phyloP scores from a whole-genome alignment of 2,329 filamentous ascomycete genomes.

The Coniochaeta hoffmannii region DNA sequence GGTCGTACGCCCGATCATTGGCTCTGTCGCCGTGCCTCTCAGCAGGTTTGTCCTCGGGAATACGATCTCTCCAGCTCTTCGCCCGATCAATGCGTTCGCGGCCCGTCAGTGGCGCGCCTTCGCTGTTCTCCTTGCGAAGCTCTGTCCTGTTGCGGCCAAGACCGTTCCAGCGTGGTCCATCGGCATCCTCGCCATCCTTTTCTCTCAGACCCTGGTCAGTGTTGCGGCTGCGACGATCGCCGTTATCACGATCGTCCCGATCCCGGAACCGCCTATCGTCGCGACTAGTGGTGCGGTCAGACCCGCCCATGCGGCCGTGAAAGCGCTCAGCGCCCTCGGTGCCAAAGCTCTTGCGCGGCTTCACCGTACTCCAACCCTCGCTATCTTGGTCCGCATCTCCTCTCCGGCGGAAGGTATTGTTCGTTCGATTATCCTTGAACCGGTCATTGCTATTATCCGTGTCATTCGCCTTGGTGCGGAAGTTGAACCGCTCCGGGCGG shows the following conservation, averaged over 20 bases:
- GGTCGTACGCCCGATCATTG: slow-evolving; percentile 52
- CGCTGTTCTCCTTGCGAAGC: slow-evolving; percentile 55
- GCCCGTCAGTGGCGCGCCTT: slow-evolving; percentile 27
- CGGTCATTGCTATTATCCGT: slow-evolving; percentile 33
- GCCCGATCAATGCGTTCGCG: slow-evolving; percentile 50
- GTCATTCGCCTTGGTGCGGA: slow-evolving; percentile 46
- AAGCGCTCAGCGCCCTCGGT: slow-evolving; percentile 66
- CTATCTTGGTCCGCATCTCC: slow-evolving; percentile 51
- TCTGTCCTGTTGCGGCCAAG: slow-evolving; percentile 48
- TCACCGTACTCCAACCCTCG: slow-evolving; percentile 69
- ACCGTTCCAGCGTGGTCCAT: slow-evolving; percentile 56
- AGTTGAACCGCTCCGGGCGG: slow-evolving; percentile 52
- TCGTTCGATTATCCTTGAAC: slow-evolving; percentile 35
- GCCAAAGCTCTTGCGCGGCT: slow-evolving; percentile 67
- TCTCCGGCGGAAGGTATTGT: slow-evolving; percentile 43
- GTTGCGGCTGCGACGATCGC: slow-evolving; percentile 20
- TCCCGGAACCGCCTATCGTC: slow-evolving; percentile 46
- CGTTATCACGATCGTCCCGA: slow-evolving; percentile 29
- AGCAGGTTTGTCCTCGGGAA: slow-evolving; percentile 29
- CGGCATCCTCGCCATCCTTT: slow-evolving; percentile 42
- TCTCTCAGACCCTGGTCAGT: slow-evolving; percentile 28
- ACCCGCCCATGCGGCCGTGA: slow-evolving; percentile 54
- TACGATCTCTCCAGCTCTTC: slow-evolving; percentile 55
- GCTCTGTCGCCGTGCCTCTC: slow-evolving; percentile 30
- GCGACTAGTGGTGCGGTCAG: slow-evolving; percentile 34